A percentile compares a stretch with the other conserved stretches of the same genome.
Evolutionary conservation across 1,284 basidiomycete genomes (phyloP).

Genomic region (Ceratobasidium sp.): DNA sequence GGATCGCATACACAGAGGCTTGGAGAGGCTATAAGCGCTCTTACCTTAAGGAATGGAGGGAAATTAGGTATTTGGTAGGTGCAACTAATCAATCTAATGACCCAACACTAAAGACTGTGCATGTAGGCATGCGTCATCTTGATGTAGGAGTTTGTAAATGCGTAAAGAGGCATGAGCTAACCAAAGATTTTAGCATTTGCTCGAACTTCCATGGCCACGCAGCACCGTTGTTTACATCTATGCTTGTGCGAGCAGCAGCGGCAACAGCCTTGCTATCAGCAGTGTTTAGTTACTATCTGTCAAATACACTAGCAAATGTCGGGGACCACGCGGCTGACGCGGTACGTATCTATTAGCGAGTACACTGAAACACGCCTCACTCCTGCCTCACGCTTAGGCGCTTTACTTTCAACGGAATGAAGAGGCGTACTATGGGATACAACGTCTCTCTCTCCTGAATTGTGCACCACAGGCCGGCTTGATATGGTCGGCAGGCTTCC

Average conservation of each 20-base stretch:
- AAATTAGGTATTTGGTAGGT: constrained; percentile 21
- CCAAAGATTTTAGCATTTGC: background rate
- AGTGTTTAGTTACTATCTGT: constrained; percentile 10
- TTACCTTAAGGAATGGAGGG: constrained; percentile 36
- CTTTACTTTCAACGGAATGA: constrained; percentile 25
- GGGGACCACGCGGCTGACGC: constrained; percentile 37
- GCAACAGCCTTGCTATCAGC: background rate
- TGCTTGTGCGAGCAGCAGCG: background rate
- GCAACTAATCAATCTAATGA: background rate
- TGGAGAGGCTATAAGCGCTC: constrained; percentile 30
- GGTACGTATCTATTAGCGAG: background rate
- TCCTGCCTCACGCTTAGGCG: constrained; percentile 2
- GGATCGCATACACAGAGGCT: constrained; percentile 36
- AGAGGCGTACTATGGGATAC: constrained; percentile 22
- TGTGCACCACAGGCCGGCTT: constrained; percentile 29
- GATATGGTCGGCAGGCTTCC: constrained; percentile 2
- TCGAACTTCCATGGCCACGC: background rate
- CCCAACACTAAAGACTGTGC: background rate
- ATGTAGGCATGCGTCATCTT: constrained; percentile 22
- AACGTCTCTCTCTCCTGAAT: constrained; percentile 20
- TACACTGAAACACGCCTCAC: no score
- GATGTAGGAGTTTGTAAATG: background rate
- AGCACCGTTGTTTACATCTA: background rate
- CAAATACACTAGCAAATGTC: constrained; percentile 24
- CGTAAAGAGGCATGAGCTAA: background rate